Evolutionary conservation across 1,284 basidiomycete genomes (phyloP).

Genomic region (Meripilus lineatus): DNA sequence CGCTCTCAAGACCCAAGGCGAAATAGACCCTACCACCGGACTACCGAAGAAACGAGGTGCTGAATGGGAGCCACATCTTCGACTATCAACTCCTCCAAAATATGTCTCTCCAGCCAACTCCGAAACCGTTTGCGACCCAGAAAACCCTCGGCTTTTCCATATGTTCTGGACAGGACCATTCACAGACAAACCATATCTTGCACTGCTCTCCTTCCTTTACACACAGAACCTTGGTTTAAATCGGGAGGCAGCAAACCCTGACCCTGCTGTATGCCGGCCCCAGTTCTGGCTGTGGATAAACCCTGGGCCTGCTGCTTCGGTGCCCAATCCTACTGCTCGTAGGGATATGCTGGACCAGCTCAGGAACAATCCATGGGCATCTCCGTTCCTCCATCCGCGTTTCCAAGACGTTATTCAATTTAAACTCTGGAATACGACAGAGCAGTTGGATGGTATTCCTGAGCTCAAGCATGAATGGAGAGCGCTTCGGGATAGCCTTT

Average conservation of each 20-base stretch:
- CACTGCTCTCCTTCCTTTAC: slow-evolving; percentile 69
- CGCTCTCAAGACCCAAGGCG: slow-evolving; percentile 20
- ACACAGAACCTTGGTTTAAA: slow-evolving; percentile 73
- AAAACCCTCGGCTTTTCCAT: slow-evolving; percentile 68
- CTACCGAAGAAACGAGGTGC: slow-evolving; percentile 26
- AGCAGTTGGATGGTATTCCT: slow-evolving; percentile 59
- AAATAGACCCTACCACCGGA: slow-evolving; percentile 34
- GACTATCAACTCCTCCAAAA: slow-evolving; percentile 31
- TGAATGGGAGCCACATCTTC: slow-evolving; percentile 39
- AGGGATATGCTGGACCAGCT: slow-evolving; percentile 56
- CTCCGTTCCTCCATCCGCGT: slow-evolving; percentile 62
- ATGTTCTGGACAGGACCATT: slow-evolving; percentile 82
- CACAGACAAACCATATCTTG: slow-evolving; percentile 76
- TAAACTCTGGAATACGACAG: slow-evolving; percentile 71
- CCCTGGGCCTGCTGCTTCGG: slow-evolving; percentile 51
- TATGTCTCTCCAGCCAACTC: slow-evolving; percentile 29
- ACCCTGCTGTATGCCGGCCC: slow-evolving; percentile 50
- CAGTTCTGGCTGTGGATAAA: slow-evolving; percentile 76
- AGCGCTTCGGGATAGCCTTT: slow-evolving; percentile 35
- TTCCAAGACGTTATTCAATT: slow-evolving; percentile 66
- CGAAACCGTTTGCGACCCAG: slow-evolving; percentile 50
- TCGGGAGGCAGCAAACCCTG: slow-evolving; percentile 30
- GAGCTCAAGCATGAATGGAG: slow-evolving; percentile 64
- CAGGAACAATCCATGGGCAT: slow-evolving; percentile 59
- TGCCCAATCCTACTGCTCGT: slow-evolving; percentile 50